Conservation (phyloP, 495 filamentous ascomycete genomes). For the Hypomontagnella monticulosa region DNA sequence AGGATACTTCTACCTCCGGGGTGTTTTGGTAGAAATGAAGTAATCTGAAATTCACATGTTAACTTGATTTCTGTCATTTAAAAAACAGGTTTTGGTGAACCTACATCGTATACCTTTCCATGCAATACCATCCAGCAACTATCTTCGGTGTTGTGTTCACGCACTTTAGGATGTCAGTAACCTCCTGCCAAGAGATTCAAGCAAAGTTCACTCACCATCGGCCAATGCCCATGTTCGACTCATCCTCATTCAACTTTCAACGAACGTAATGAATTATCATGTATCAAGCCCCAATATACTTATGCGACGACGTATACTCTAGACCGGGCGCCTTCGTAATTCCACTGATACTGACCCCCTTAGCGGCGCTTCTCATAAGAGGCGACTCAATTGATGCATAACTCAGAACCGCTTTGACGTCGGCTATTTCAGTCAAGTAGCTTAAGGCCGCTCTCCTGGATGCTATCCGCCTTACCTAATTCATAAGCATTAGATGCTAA, state of each 20-base stretch:
- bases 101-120: conserved; percentile 79
- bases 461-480: not conserved
- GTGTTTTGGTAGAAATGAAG: conserved; percentile 74
- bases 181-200: not conserved
- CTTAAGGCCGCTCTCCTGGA: not conserved
- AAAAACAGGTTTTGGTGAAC: conserved; percentile 43
- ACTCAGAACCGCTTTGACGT: not conserved
- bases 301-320: not conserved
- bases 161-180: conserved; percentile 50
- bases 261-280: not conserved
- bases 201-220: conserved; percentile 20
- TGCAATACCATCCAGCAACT: conserved; percentile 84
- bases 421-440: not conserved
- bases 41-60: conserved; percentile 38
- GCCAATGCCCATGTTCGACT: conserved; percentile 17
- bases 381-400: conserved; percentile 18
- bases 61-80: conserved; percentile 11
- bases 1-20: conserved; percentile 83
- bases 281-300: not conserved
- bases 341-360: not conserved
- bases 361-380: not conserved
- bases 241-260: conserved; percentile 8
- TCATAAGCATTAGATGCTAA: not conserved
- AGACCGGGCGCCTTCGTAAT: not conserved
- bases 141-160: conserved; percentile 69